Percentiles rank a stretch among this genome's conserved stretches.
Evolutionary conservation across 805 yeast species (phyloP).

Genomic region (Teunomyces lycoperdinae): DNA sequence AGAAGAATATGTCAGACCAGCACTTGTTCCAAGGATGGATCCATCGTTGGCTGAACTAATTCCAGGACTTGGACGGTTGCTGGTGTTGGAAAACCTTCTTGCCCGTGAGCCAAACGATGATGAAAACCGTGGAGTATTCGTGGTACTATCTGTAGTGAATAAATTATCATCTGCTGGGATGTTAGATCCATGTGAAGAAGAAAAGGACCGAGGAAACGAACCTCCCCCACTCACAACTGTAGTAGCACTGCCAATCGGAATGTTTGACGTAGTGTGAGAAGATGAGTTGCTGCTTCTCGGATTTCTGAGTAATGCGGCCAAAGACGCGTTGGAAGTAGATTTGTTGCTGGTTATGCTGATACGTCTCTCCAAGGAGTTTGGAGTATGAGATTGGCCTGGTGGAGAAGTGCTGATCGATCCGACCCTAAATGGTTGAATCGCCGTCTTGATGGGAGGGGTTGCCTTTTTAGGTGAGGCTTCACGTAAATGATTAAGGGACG

Average conservation of each 20-base stretch:
- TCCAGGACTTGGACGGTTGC: slow-evolving; percentile 23
- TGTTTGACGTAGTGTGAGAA: slow-evolving; percentile 26
- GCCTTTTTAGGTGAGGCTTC: slow-evolving; percentile 7
- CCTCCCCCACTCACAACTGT: slow-evolving; percentile 6
- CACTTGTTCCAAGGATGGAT: slow-evolving; percentile 31
- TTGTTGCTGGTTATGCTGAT: slow-evolving; percentile 44
- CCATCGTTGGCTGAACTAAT: slow-evolving; percentile 13
- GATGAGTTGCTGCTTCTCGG: slow-evolving; percentile 47
- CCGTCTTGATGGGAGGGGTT: slow-evolving; percentile 23
- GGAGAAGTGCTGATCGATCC: slow-evolving; percentile 54
- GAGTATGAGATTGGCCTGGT: slow-evolving; percentile 26
- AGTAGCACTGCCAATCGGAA: slow-evolving; percentile 18
- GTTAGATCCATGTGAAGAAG: slow-evolving; percentile 40
- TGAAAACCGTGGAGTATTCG: slow-evolving; percentile 56
- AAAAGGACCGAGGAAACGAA: slow-evolving; percentile 34
- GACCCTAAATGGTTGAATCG: slow-evolving; percentile 59
- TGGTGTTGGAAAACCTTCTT: slow-evolving; percentile 45
- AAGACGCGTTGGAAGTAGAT: slow-evolving; percentile 51
- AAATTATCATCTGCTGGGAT: slow-evolving; percentile 27
- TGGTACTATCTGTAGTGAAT: slow-evolving; percentile 21
- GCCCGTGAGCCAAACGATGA: slow-evolving; percentile 71
- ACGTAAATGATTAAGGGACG: slow-evolving; percentile 9
- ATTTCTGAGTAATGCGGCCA: slow-evolving; percentile 51
- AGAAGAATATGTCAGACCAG: slow-evolving; percentile 32
- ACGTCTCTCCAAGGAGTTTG: slow-evolving; percentile 34